These are phyloP conservation scores for Aureobasidium namibiae DNA, from an alignment of 2,329 filamentous ascomycete species.

Conservation along the genomic window DNA sequence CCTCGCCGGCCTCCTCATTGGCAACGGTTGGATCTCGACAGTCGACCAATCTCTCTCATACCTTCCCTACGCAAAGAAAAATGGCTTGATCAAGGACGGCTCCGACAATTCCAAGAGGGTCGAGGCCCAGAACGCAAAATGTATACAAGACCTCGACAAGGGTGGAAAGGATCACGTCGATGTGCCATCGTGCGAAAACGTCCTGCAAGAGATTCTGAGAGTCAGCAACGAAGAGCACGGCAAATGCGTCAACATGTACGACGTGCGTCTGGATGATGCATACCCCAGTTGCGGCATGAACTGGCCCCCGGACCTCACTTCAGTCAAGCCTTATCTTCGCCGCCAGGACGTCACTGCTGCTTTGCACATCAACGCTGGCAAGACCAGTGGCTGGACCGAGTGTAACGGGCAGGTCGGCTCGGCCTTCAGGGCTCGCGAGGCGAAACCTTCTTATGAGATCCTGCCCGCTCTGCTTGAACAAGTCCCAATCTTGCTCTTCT, in stretches of 20 bases:
- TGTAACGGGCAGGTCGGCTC: conserved; percentile 72
- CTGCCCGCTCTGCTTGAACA: conserved; percentile 71
- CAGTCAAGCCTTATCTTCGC: conserved; percentile 77
- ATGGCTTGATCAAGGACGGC: conserved; percentile 61
- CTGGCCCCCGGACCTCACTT: conserved; percentile 81
- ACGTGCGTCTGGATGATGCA: conserved; percentile 73
- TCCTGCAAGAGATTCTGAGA: conserved; percentile 65
- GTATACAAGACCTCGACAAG: conserved; percentile 53
- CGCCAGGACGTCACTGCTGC: conserved; percentile 69
- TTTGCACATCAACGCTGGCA: conserved; percentile 73
- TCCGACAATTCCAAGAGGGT: conserved; percentile 57
- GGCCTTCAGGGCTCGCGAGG: conserved; percentile 62
- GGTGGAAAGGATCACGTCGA: conserved; percentile 57
- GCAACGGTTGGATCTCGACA: conserved; percentile 95
- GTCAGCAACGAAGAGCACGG: conserved; percentile 49
- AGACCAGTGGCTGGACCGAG: conserved; percentile 83
- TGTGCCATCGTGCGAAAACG: conserved; percentile 61
- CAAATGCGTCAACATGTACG: conserved; percentile 91
- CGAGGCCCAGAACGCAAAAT: conserved; percentile 61
- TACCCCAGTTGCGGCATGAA: conserved; percentile 90
- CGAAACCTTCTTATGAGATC: conserved; percentile 62
- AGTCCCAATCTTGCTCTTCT: conserved; percentile 78
- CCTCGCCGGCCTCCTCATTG: conserved; percentile 78
- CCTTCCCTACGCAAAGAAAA: conserved; percentile 70
- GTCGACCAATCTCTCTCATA: conserved; percentile 85